Evolutionary conservation across 2,329 filamentous ascomycete species (phyloP), one percentile per base, ranked within the genome.

Genomic region (Cladosporium halotolerans): DNA sequence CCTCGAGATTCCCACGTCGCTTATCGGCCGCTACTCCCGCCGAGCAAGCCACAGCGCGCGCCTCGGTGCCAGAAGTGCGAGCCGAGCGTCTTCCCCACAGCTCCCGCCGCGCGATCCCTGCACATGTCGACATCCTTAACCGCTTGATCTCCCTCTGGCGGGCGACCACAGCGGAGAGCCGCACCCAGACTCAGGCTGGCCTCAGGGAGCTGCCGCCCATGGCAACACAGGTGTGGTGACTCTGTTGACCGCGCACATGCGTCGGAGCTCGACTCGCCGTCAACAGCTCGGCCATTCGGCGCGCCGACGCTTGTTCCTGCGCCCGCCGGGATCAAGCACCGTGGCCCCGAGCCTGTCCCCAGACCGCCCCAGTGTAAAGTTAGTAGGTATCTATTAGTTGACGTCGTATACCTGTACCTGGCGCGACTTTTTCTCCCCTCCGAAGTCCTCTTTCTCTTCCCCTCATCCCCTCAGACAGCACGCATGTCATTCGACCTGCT

Each of bases 351-450:
- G 33, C 33, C 45, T 28, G 42, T n/a, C 42, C 39, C 16, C 33
- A 23, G 31, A 48, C 31, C 11, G 32, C n/a, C 39, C 19, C 9
- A 31, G 11, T 28, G 40, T 44, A 51, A 39, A 38, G 31, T 44
- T 40, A 28, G 23, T 28, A 28, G 23, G 23, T 28, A 28, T 31
- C 43, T 18, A 43, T 31, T 51, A 36, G 48, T 33, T 51, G 48
- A 51, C 48, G 48, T 51, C 31, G 32, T 43, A 19, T 51, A 40
- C 32, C 28, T 51, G 44, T 51, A 51, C 48, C 18, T 50, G n/a
- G 14, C 39, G 16, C 47, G 31, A 16, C 13, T 43, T 19, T 50
- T 43, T 33, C 39, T 34, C 31, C 16, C 10, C 19, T 40, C 39
- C 11, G 6, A 39, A n/a, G 11, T 39, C 38, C 38, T 34, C 46